phyloP scores from a whole-genome alignment of 2,329 filamentous ascomycete genomes.

The Catunica adiposa region DNA sequence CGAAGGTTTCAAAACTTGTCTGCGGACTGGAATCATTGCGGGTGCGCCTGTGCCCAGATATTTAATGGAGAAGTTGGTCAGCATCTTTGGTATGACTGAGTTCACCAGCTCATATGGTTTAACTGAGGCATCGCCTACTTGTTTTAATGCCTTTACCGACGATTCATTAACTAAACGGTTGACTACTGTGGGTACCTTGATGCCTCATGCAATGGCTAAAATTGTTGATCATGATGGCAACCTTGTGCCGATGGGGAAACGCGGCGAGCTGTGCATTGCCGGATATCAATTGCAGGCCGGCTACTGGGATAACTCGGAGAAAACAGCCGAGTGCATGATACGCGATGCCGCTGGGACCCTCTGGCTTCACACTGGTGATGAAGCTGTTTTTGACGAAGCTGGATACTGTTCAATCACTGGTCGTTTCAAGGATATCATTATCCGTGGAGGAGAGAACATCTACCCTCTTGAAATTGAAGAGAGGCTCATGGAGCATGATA shows the following conservation, averaged over 20 bases:
- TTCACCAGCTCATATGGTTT: slow-evolving; percentile 57
- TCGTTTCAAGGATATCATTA: slow-evolving; percentile 66
- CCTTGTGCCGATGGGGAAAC: slow-evolving; percentile 48
- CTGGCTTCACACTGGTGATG: slow-evolving; percentile 54
- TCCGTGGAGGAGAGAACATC: slow-evolving; percentile 57
- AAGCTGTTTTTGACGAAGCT: slow-evolving; percentile 48
- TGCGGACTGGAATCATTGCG: slow-evolving; percentile 64
- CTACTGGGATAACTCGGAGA: slow-evolving; percentile 55
- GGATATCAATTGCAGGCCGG: slow-evolving; percentile 59
- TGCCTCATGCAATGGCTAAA: slow-evolving; percentile 63
- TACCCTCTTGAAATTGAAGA: slow-evolving; percentile 65
- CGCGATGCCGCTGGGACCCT: slow-evolving; percentile 35
- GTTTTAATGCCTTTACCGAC: slow-evolving; percentile 64
- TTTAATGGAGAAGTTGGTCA: slow-evolving; percentile 56
- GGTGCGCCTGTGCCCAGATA: slow-evolving; percentile 61
- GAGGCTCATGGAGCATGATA: slow-evolving; percentile 46
- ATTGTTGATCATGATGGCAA: slow-evolving; percentile 53
- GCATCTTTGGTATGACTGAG: slow-evolving; percentile 57
- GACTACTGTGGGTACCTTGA: slow-evolving; percentile 56
- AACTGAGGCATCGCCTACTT: slow-evolving; percentile 64
- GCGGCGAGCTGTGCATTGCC: slow-evolving; percentile 61
- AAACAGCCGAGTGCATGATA: slow-evolving; percentile 47
- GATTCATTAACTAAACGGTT: slow-evolving; percentile 51
- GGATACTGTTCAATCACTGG: slow-evolving; percentile 61
- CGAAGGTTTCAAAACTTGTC: slow-evolving; percentile 28